A percentile compares a stretch with the other conserved stretches of the same genome.
phyloP scores from a whole-genome alignment of 192 early-diverging fungal genomes.

The Entophlyctis helioformis region DNA sequence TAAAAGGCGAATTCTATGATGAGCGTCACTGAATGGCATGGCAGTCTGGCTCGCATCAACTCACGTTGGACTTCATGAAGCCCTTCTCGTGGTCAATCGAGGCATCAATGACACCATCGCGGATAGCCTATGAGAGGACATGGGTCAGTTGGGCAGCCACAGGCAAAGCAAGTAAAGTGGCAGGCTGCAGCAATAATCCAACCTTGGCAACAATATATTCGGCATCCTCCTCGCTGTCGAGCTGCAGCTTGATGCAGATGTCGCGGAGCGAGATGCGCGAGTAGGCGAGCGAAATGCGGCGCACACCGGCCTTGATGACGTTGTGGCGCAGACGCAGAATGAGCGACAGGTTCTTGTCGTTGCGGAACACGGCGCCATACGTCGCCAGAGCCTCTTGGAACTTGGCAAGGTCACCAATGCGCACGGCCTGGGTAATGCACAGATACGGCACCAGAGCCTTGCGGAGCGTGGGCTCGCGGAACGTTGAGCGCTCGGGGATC shows the following conservation, averaged over 20 bases:
- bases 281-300: constrained; percentile 92
- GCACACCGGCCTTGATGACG: constrained; percentile 98
- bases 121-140: constrained; percentile 83
- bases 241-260: constrained; percentile 90
- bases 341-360: constrained; percentile 82
- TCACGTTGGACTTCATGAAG: constrained; percentile 75
- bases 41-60: too few species aligned
- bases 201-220: constrained; percentile 97
- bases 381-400: constrained; percentile 80
- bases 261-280: constrained; percentile 92
- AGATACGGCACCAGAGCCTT: constrained; percentile 87
- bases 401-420: constrained; percentile 84
- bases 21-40: too few species aligned
- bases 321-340: constrained; percentile 92
- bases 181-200: background rate
- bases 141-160: too few species aligned
- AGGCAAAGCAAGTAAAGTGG: too few species aligned
- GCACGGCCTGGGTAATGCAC: constrained; percentile 91
- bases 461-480: constrained; percentile 73
- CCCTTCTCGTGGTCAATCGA: constrained; percentile 88
- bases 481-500: constrained; percentile 89
- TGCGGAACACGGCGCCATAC: constrained; percentile 62
- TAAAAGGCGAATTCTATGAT: too few species aligned
- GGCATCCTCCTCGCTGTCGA: constrained; percentile 98
- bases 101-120: constrained; percentile 99